These are phyloP conservation scores for Colletotrichum scovillei DNA, from an alignment of 2,329 filamentous ascomycete genomes.

Conservation along the genomic window DNA sequence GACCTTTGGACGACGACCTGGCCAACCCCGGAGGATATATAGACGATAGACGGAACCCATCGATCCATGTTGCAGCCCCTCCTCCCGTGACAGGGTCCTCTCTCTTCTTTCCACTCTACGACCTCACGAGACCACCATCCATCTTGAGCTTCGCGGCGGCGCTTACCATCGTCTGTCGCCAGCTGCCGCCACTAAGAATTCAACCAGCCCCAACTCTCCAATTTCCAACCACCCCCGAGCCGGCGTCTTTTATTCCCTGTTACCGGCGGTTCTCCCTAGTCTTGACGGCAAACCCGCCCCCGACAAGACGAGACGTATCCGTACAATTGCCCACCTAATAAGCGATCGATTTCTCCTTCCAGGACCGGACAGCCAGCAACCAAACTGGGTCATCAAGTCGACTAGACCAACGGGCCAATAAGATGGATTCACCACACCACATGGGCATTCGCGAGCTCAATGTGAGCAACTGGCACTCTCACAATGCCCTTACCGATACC, in stretches of 20 bases:
- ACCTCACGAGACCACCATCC: slow-evolving; percentile 30
- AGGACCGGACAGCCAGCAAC: neutral
- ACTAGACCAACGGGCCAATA: slow-evolving; percentile 40
- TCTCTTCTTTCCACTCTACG: slow-evolving; percentile 1
- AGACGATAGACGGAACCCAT: neutral
- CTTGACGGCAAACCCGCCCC: neutral
- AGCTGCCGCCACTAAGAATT: slow-evolving; percentile 32
- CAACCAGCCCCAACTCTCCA: neutral
- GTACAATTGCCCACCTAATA: neutral
- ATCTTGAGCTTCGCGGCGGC: slow-evolving; percentile 14
- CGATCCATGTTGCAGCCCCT: slow-evolving; percentile 22
- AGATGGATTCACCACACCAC: slow-evolving; percentile 49
- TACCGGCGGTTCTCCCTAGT: neutral
- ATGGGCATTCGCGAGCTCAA: slow-evolving; percentile 61
- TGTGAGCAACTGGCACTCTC: slow-evolving; percentile 57
- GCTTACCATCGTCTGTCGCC: slow-evolving; percentile 29
- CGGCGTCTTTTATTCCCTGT: neutral
- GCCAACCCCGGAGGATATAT: neutral
- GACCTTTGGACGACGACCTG: neutral
- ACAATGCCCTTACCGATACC: slow-evolving; percentile 61
- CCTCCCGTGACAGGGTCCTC: neutral
- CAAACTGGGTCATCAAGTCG: neutral
- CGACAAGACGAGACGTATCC: neutral
- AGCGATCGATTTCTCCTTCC: neutral
- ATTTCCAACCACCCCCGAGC: slow-evolving; percentile 8